Conservation (phyloP, 75 land plant genomes). For the Pinus taeda region DNA sequence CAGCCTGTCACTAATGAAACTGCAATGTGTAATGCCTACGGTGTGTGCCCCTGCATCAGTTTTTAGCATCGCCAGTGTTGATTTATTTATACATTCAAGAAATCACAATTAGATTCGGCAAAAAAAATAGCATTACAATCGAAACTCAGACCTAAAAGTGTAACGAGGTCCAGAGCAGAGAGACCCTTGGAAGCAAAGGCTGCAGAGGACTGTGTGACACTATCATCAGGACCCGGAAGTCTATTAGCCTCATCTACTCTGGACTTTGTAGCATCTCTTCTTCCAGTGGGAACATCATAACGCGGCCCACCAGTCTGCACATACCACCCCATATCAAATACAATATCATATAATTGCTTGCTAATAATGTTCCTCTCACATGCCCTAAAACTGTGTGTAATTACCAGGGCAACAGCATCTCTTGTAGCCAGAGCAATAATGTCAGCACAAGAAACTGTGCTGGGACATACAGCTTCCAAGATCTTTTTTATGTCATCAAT, state of each 20-base stretch:
- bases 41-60: constrained; percentile 72
- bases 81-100: too few relatives aligned
- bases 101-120: too few relatives aligned
- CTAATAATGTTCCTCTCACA: too few relatives aligned
- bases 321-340: not conserved
- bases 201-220: not conserved
- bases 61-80: too few relatives aligned
- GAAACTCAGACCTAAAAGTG: not conserved
- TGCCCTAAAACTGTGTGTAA: not conserved
- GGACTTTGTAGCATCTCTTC: constrained; percentile 18
- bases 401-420: constrained; percentile 17
- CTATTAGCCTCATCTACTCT: not conserved
- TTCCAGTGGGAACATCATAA: constrained; percentile 26
- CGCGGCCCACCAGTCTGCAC: constrained; percentile 31
- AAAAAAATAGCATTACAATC: too few relatives aligned
- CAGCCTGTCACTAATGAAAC: constrained; percentile 51
- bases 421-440: constrained; percentile 21
- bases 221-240: constrained; percentile 1
- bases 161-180: constrained; percentile 13
- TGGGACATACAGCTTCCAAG: constrained; percentile 19
- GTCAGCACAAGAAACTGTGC: constrained; percentile 23
- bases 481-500: constrained; percentile 21
- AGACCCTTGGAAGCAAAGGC: constrained; percentile 14
- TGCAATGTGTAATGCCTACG: constrained; percentile 67
- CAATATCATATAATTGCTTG: not conserved